Evolutionary conservation across 1,284 basidiomycete genomes (phyloP).

Genomic region (Trichosporon ovoides): DNA sequence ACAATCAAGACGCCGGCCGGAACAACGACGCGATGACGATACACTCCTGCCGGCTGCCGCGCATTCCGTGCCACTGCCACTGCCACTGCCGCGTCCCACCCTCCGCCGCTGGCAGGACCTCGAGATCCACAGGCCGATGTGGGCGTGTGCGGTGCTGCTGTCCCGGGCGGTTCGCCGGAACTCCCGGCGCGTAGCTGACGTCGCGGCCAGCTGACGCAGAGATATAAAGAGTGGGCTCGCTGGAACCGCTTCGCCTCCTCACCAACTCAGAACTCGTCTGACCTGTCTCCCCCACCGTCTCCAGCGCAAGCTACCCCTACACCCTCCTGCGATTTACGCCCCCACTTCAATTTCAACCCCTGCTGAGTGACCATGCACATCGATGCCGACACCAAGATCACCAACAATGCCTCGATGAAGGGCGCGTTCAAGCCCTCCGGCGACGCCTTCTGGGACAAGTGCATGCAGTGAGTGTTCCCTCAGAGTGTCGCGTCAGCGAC

Average conservation of each 20-base stretch:
- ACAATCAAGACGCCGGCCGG: conserved; percentile 5
- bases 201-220: neutral
- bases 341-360: neutral
- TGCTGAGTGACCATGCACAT: conserved; percentile 3
- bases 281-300: neutral
- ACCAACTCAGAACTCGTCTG: neutral
- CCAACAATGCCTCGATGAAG: neutral
- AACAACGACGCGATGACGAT: neutral
- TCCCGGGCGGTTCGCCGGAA: neutral
- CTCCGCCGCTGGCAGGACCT: too few species aligned
- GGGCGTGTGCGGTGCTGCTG: too few species aligned
- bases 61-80: neutral
- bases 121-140: too few species aligned
- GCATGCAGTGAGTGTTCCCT: neutral
- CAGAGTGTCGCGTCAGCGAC: too few species aligned
- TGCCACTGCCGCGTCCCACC: neutral
- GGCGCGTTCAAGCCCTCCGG: conserved; percentile 2
- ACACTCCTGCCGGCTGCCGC: neutral
- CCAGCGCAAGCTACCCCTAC: conserved; percentile 5
- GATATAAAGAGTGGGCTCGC: neutral
- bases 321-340: neutral
- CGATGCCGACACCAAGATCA: conserved; percentile 3
- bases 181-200: neutral
- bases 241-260: neutral
- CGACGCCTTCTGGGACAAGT: conserved; percentile 1